phyloP scores from a whole-genome alignment of 225 moss, liverwort and hornwort genomes.

The Anthoceros angustus region DNA sequence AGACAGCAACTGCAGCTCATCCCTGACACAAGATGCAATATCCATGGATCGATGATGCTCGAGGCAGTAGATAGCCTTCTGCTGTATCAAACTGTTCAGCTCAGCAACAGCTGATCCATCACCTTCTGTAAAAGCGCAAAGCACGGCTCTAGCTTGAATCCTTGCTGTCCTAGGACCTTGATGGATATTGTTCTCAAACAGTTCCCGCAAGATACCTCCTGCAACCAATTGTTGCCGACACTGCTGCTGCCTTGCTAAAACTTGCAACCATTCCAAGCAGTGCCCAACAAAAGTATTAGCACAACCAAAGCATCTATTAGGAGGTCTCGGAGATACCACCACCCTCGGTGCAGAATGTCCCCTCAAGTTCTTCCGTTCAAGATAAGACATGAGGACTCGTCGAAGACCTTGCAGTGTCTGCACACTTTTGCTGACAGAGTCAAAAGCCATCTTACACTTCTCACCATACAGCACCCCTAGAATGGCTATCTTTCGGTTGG shows the following conservation, averaged over 20 bases:
- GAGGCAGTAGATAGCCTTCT: constrained; percentile 92
- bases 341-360: constrained; percentile 20
- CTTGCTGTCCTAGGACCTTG: constrained; percentile 92
- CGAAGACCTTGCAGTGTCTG: constrained; percentile 93
- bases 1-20: constrained; percentile 94
- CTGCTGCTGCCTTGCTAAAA: constrained; percentile 61
- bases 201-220: constrained; percentile 81
- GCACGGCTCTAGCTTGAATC: constrained; percentile 76
- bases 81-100: constrained; percentile 73
- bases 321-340: constrained; percentile 42
- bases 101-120: constrained; percentile 70
- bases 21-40: constrained; percentile 86
- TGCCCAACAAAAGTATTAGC: constrained; percentile 96
- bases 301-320: constrained; percentile 94
- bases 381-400: constrained; percentile 77
- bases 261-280: constrained; percentile 97
- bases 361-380: constrained; percentile 64
- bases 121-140: constrained; percentile 86
- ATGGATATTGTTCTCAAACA: constrained; percentile 98
- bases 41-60: constrained; percentile 99
- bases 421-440: constrained; percentile 96
- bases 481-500: constrained; percentile 92
- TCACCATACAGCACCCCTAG: constrained; percentile 93
- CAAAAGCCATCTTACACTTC: constrained; percentile 99
- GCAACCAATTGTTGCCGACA: constrained; percentile 73